These are phyloP conservation scores for Neophaeococcomyces mojaviensis DNA, from an alignment of 2,329 filamentous ascomycete species.

Conservation along the genomic window DNA sequence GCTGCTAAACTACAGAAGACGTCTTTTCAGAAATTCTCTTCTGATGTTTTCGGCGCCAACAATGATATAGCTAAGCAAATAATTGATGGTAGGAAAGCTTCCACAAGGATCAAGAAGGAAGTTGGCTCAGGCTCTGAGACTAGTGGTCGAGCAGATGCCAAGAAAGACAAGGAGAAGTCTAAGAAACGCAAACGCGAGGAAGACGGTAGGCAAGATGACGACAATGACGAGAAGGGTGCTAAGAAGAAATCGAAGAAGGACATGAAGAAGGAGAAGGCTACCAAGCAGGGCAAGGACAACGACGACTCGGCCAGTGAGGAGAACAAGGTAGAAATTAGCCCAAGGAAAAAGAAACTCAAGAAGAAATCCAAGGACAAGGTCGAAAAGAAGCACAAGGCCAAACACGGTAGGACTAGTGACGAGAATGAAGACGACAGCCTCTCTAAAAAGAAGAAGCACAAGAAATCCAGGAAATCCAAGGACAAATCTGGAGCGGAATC, in stretches of 20 bases:
- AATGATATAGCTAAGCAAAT: neutral
- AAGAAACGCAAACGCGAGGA: conserved; percentile 1
- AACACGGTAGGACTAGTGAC: too few species aligned
- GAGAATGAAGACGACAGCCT: too few species aligned
- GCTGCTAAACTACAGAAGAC: neutral
- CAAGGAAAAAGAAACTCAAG: conserved; percentile 6
- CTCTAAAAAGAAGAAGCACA: conserved; percentile 3
- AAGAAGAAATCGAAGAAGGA: conserved; percentile 9
- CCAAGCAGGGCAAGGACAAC: conserved; percentile 4
- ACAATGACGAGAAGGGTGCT: neutral
- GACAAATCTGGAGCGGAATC: neutral
- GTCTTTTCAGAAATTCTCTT: neutral
- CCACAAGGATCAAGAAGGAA: neutral
- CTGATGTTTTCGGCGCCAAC: neutral
- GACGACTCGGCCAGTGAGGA: neutral
- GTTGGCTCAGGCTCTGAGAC: neutral
- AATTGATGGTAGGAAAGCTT: neutral
- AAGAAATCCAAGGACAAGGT: conserved; percentile 3
- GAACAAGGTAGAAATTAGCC: too few species aligned
- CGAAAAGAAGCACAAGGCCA: too few species aligned
- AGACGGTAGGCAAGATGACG: conserved; percentile 2
- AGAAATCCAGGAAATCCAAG: too few species aligned
- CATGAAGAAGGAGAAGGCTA: conserved; percentile 8
- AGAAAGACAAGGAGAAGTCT: neutral
- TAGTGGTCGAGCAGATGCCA: neutral